Evolutionary conservation across 2,329 filamentous ascomycete species (phyloP), one percentile per base, ranked within the genome.

Genomic region (Claviceps purpurea): DNA sequence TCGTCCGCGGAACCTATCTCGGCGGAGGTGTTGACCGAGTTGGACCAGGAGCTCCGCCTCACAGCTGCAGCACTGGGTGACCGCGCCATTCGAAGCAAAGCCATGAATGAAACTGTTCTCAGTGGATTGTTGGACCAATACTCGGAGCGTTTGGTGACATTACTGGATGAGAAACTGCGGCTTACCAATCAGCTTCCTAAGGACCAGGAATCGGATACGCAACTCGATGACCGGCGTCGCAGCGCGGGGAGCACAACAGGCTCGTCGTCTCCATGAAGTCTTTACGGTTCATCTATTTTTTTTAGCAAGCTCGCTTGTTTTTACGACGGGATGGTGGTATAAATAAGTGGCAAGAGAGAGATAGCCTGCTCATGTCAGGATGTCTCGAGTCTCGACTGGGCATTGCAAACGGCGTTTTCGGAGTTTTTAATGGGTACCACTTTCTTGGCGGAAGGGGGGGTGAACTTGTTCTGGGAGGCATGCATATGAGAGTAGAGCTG

Each of bases 41-140:
- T 85, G 30, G 81, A 84, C 55, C 77, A 80, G 55, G 82, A 85
- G 61, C 64, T 85, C 53, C 76, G 80, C 18, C 69, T 84, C 37
- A 84, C 81, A 2, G 74, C 75, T 3, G 75, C 80, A 10, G 81
- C 81, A 6, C 66, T 85, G 34, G 76, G 77, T 2, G 78, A 81
- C 51, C 70, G 77, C 38, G 75, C 73, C 5, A 76, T 74, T 54
- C 69, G 77, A 56, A 77, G 71, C 63, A 70, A 74, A 62, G 68
- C 72, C 1, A 72, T 81, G 63, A 78, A 74, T 56, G 80, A 82
- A 60, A 75, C 73, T 18, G 70, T 78, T 48, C 68, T 85, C 38
- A 78, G 74, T 42, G 82, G 81, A 49, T 68, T 89, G 45, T 69
- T 90, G 7, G 86, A 89, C 58, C 80, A 87, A 66, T 89, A 89